Percentiles rank a stretch among this genome's conserved stretches.
phyloP scores from a whole-genome alignment of 129 eudicot genomes.

The Escallonia herrerae region DNA sequence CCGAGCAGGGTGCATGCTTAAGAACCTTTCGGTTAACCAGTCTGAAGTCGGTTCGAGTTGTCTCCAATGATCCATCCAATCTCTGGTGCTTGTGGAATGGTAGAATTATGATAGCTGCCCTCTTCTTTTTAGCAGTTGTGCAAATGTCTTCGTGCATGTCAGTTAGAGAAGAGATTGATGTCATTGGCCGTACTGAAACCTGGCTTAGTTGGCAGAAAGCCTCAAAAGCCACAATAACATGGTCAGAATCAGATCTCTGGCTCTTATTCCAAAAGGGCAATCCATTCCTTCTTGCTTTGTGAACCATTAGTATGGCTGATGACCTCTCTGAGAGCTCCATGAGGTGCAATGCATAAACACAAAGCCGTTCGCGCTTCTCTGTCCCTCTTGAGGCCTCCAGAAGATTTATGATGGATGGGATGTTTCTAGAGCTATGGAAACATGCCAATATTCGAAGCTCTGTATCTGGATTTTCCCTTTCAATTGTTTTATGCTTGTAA shows the following conservation, averaged over 20 bases:
- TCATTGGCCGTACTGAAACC: conserved; percentile 17
- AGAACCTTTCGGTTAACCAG: conserved; percentile 22
- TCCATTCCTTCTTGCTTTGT: conserved; percentile 23
- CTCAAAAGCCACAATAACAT: conserved; percentile 26
- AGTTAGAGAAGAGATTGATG: conserved; percentile 21
- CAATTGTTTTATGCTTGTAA: conserved; percentile 25
- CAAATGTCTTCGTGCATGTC: conserved; percentile 32
- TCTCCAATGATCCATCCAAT: conserved; percentile 25
- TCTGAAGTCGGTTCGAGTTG: conserved; percentile 20
- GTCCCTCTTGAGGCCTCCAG: conserved; percentile 34
- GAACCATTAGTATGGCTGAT: conserved; percentile 34
- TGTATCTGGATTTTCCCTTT: conserved; percentile 14
- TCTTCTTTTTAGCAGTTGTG: conserved; percentile 10
- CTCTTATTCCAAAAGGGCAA: conserved; percentile 28
- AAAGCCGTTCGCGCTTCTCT: conserved; percentile 18
- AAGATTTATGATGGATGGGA: conserved; percentile 30
- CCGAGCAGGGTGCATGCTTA: conserved; percentile 29
- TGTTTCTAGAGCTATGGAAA: conserved; percentile 23
- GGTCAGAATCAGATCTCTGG: conserved; percentile 5
- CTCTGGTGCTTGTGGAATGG: conserved; percentile 30
- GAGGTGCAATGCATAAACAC: conserved; percentile 36
- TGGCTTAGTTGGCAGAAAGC: conserved; percentile 20
- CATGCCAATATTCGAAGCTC: conserved; percentile 25
- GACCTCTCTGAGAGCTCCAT: conserved; percentile 38
- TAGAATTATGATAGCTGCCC: conserved; percentile 18